Conservation (phyloP, 2,329 filamentous ascomycete genomes). For the Ophiostoma sp. region DNA sequence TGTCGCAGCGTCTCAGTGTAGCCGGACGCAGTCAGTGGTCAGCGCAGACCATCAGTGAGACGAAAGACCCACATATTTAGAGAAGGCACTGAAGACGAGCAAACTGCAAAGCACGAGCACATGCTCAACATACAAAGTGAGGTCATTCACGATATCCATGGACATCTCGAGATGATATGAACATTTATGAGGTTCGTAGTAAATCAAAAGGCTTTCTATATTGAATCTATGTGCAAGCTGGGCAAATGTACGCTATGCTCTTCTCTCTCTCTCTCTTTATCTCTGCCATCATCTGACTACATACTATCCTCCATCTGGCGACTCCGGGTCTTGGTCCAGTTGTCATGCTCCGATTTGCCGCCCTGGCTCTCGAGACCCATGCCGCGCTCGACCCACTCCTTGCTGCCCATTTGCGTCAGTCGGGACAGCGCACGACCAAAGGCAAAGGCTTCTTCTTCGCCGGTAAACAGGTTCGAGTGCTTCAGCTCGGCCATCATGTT, state of each 20-base stretch:
- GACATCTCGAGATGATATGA: neutral
- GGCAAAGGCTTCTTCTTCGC: conserved; percentile 94
- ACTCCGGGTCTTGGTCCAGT: conserved; percentile 65
- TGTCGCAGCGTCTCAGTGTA: neutral
- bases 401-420: conserved; percentile 88
- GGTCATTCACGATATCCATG: neutral
- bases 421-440: conserved; percentile 86
- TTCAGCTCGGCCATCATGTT: conserved; percentile 78
- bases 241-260: neutral
- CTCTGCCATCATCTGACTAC: conserved; percentile 39
- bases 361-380: conserved; percentile 65
- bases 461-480: conserved; percentile 81
- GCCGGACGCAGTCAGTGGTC: neutral
- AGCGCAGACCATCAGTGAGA: neutral
- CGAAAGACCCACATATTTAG: neutral
- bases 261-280: neutral
- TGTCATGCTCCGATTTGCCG: conserved; percentile 62
- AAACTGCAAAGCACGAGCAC: neutral
- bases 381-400: conserved; percentile 89
- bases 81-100: neutral
- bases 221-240: neutral
- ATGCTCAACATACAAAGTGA: neutral
- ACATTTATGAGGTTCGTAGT: neutral
- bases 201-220: neutral
- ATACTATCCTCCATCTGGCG: conserved; percentile 68